A percentile compares a stretch with the other conserved stretches of the same genome.
Conservation (phyloP, 768 basidiomycete genomes). For the Rhodotorula sphaerocarpa region DNA sequence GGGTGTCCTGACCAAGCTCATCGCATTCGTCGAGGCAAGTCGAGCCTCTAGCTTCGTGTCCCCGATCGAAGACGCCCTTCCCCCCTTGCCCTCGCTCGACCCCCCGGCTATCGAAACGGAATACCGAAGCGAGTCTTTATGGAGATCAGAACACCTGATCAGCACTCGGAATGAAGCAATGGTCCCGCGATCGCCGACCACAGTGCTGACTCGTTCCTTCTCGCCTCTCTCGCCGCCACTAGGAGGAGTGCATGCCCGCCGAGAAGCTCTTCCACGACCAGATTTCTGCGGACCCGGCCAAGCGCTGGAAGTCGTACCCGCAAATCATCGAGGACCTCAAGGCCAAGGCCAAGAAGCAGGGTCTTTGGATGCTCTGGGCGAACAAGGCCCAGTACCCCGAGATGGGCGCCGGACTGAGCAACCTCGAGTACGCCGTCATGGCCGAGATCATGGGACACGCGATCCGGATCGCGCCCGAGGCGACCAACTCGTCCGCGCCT, state of each 20-base stretch:
- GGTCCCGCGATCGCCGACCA: neutral
- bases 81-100: neutral
- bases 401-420: slow-evolving; percentile 78
- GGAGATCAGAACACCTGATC: too few species aligned
- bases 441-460: slow-evolving; percentile 50
- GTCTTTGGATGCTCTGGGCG: slow-evolving; percentile 95
- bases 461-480: slow-evolving; percentile 72
- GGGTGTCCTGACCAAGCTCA: slow-evolving; percentile 71
- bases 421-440: slow-evolving; percentile 97
- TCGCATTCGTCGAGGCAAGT: slow-evolving; percentile 56
- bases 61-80: neutral
- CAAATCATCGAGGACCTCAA: slow-evolving; percentile 77
- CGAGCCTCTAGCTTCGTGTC: neutral
- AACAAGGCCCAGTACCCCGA: slow-evolving; percentile 63
- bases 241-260: slow-evolving; percentile 86
- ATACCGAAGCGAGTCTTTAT: too few species aligned
- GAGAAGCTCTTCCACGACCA: slow-evolving; percentile 64
- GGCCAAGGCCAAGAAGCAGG: slow-evolving; percentile 71
- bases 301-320: slow-evolving; percentile 72
- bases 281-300: slow-evolving; percentile 62
- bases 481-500: slow-evolving; percentile 87
- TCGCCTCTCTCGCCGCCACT: neutral
- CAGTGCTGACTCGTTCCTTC: neutral
- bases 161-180: too few species aligned
- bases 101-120: too few species aligned